Evolutionary conservation across 495 filamentous ascomycete genomes (phyloP).

Genomic region (Xylaria grammica): DNA sequence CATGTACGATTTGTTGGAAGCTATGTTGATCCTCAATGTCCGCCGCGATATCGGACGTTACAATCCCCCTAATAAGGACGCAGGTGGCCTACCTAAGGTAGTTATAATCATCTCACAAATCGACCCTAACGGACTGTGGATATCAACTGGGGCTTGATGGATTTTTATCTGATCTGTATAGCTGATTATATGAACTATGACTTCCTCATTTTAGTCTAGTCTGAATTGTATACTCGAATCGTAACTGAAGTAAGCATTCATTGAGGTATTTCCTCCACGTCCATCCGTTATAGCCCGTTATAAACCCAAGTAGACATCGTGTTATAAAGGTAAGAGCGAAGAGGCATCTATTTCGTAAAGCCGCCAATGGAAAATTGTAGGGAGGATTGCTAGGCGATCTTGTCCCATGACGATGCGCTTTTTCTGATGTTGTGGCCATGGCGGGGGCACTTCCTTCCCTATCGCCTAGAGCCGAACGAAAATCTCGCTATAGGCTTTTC

Average conservation of each 20-base stretch:
- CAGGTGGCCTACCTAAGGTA: no score
- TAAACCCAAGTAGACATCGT: neutral
- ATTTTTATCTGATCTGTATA: neutral
- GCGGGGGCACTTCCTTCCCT: neutral
- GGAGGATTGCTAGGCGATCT: neutral
- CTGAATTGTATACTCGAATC: no score
- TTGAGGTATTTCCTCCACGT: no score
- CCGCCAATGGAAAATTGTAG: neutral
- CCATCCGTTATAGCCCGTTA: no score
- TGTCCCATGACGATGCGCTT: neutral
- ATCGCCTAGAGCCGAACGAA: neutral
- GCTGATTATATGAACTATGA: neutral
- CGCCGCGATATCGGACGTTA: neutral
- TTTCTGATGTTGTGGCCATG: neutral
- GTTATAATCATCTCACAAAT: neutral
- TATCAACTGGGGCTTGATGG: neutral
- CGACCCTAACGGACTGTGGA: neutral
- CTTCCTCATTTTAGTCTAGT: neutral
- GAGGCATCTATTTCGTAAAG: conserved; percentile 15
- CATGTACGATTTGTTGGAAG: neutral
- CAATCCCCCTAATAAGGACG: neutral
- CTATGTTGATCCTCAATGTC: neutral
- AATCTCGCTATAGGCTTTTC: neutral
- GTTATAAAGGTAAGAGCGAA: neutral
- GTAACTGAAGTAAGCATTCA: no score